Conservation (phyloP, 2,329 filamentous ascomycete genomes). For the Arthrinium phaeospermum region DNA sequence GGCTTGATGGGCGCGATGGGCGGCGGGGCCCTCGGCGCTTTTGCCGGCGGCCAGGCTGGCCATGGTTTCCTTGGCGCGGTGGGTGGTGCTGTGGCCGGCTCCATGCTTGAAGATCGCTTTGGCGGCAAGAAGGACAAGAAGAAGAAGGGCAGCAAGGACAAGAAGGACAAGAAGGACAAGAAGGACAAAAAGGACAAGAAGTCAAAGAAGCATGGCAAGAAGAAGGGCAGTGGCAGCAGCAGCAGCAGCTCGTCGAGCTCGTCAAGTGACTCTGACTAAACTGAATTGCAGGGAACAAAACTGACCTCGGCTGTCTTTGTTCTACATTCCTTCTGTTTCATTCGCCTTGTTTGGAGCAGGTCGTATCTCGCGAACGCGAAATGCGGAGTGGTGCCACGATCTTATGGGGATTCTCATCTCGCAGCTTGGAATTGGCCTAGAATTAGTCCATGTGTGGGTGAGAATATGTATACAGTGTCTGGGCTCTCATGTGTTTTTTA, state of each 20-base stretch:
- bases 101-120: slow-evolving; percentile 46
- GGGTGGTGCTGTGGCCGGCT: slow-evolving; percentile 52
- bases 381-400: slow-evolving; percentile 15
- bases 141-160: slow-evolving; percentile 42
- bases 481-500: not conserved
- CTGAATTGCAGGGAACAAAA: not conserved
- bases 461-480: not conserved
- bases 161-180: slow-evolving; percentile 22
- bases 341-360: not conserved
- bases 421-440: slow-evolving; percentile 1
- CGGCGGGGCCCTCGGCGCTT: slow-evolving; percentile 52
- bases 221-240: slow-evolving; percentile 23
- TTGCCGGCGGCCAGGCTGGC: slow-evolving; percentile 50
- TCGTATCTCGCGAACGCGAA: slow-evolving; percentile 12
- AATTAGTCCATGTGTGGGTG: slow-evolving; percentile 7
- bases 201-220: slow-evolving; percentile 43
- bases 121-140: slow-evolving; percentile 38
- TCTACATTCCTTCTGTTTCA: slow-evolving; percentile 4
- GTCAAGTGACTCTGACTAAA: slow-evolving; percentile 13
- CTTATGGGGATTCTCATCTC: slow-evolving; percentile 11
- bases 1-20: slow-evolving; percentile 52
- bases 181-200: slow-evolving; percentile 29
- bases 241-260: slow-evolving; percentile 19
- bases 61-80: slow-evolving; percentile 54
- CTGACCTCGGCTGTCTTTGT: not conserved